Evolutionary conservation across 768 basidiomycete genomes (phyloP), one percentile per base, ranked within the genome.

Genomic region (Psilocybe cyanescens): DNA sequence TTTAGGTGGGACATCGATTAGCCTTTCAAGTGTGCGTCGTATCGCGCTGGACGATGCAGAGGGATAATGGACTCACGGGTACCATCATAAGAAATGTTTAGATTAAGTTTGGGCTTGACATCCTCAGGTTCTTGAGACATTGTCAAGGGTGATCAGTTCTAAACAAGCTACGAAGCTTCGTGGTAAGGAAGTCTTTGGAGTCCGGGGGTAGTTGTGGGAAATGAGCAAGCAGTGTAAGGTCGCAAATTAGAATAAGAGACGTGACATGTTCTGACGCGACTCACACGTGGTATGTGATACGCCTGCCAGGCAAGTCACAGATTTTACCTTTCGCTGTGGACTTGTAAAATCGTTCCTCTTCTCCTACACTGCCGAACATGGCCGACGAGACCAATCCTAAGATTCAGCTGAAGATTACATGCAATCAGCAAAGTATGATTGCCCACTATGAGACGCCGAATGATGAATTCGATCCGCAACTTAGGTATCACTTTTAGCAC

Each of bases 21-120:
- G 41, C 17, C 37, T 24, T 45, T 28, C 5, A 53, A 19, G 24
- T 8, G 51, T 44, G 58, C 3, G 16, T 39, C 52, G 60, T n/a
- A 56, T 45, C 41, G 58, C 48, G 58, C 19, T 33, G 6, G 9
- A 35, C 44, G n/a, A 33, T 16, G 37, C 11, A 9, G 7, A 47
- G 11, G 44, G 44, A 28, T 37, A 59, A 50, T 49, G 24, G 28
- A 65, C 82, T 65, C 45, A 90, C 89, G 77, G 57, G 75, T 74
- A 14, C 83, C 84, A 58, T 89, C 86, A 60, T 80, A 85, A 37
- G 72, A 71, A 65, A 91, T 77, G 55, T 76, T 75, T n/a, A 91
- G 72, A 70, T 85, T 88, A 50, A 91, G 76, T 66, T 91, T 91
- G 14, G 89, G 89, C 71, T 90, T 91, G 28, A 86, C 83, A 58